Percentiles rank a stretch among this genome's conserved stretches.
Conservation (phyloP, 176 grass and related monocot genomes). For the Bonia amplexicaulis region DNA sequence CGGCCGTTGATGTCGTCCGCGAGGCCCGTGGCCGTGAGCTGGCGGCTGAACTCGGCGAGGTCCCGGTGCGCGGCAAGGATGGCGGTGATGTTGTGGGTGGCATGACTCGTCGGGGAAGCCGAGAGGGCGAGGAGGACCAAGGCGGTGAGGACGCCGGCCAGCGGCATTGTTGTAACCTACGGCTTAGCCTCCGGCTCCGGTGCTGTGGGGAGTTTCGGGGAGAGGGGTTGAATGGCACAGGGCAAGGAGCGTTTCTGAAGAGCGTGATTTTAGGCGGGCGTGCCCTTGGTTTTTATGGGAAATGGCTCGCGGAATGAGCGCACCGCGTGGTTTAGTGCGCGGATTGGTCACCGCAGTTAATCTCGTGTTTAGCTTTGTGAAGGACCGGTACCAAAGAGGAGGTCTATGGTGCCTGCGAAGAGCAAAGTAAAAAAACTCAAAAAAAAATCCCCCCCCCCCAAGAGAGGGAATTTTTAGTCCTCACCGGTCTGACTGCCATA, state of each 20-base stretch:
- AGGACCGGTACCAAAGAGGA: no score
- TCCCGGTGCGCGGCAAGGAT: constrained; percentile 56
- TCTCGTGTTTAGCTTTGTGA: background rate
- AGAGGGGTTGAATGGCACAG: background rate
- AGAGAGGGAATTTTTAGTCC: no score
- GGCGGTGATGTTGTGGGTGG: constrained; percentile 56
- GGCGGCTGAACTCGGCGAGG: constrained; percentile 54
- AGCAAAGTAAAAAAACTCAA: no score
- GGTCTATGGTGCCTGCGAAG: no score
- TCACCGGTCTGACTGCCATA: no score
- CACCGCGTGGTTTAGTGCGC: background rate
- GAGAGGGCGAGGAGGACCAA: background rate
- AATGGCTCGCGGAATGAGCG: background rate
- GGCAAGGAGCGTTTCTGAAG: background rate
- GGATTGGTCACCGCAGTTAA: background rate
- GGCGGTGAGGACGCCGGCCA: background rate
- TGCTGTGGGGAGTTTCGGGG: background rate
- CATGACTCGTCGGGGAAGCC: background rate
- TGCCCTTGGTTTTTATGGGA: constrained; percentile 30
- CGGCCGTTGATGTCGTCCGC: constrained; percentile 59
- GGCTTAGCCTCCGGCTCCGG: background rate
- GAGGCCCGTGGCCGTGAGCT: constrained; percentile 47
- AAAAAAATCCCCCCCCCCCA: no score
- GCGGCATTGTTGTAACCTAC: constrained; percentile 1
- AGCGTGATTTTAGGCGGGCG: background rate